Conservation (phyloP, 495 filamentous ascomycete species). For the Aspergillus leporis region DNA sequence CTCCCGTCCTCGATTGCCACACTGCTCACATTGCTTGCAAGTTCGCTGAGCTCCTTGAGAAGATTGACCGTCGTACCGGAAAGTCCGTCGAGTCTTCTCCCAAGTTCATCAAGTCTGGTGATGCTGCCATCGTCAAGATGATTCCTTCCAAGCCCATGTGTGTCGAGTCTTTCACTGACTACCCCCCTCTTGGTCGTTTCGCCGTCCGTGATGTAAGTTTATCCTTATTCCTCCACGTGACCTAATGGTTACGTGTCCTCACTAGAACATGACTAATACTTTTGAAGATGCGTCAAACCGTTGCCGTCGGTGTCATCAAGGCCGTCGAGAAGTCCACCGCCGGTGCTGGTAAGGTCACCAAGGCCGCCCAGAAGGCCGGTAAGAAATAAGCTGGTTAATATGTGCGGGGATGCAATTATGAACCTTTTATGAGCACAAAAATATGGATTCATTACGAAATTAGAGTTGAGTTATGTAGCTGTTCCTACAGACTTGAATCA, state of each 20-base stretch:
- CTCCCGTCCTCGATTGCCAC: slow-evolving; percentile 98
- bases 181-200: slow-evolving; percentile 98
- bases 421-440: slow-evolving; percentile 7
- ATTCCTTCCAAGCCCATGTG: slow-evolving; percentile 99
- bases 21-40: slow-evolving; percentile 99
- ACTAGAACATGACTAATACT: background rate
- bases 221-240: background rate
- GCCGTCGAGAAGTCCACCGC: slow-evolving; percentile 74
- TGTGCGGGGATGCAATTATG: slow-evolving; percentile 3
- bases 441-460: slow-evolving; percentile 3
- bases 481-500: slow-evolving; percentile 3
- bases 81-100: slow-evolving; percentile 88
- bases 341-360: slow-evolving; percentile 73
- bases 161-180: slow-evolving; percentile 99
- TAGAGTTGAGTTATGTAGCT: slow-evolving; percentile 3
- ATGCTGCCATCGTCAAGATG: slow-evolving; percentile 99
- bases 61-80: slow-evolving; percentile 99
- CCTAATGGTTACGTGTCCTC: too few species aligned
- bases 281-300: slow-evolving; percentile 66
- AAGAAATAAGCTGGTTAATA: slow-evolving; percentile 57
- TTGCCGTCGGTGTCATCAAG: slow-evolving; percentile 97
- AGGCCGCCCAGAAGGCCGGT: slow-evolving; percentile 65
- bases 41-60: slow-evolving; percentile 97
- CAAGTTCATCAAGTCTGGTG: slow-evolving; percentile 99
- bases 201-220: slow-evolving; percentile 72